These are phyloP conservation scores for Calonectria pauciramosa DNA, from an alignment of 2,329 filamentous ascomycete species.

Conservation along the genomic window DNA sequence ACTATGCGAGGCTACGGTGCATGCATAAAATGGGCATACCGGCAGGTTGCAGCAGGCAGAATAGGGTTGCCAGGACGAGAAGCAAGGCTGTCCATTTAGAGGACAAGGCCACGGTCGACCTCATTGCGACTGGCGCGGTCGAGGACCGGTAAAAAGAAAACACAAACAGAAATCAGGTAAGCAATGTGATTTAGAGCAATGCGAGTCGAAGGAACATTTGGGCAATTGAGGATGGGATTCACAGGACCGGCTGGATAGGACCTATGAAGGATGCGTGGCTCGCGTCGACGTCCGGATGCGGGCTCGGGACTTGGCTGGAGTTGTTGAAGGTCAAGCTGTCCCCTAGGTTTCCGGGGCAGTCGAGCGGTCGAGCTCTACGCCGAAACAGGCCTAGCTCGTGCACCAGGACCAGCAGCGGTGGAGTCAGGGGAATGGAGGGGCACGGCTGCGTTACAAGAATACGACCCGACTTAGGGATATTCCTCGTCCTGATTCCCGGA, in stretches of 20 bases:
- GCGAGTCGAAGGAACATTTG: slow-evolving; percentile 17
- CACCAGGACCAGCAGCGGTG: slow-evolving; percentile 37
- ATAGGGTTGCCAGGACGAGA: slow-evolving; percentile 70
- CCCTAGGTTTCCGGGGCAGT: slow-evolving; percentile 29
- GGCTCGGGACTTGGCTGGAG: slow-evolving; percentile 39
- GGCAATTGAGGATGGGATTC: slow-evolving; percentile 12
- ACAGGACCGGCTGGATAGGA: slow-evolving; percentile 20
- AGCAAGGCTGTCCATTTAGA: slow-evolving; percentile 76
- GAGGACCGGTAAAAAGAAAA: slow-evolving; percentile 30
- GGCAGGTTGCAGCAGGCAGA: slow-evolving; percentile 73
- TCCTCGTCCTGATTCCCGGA: slow-evolving; percentile 12
- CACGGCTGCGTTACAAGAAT: slow-evolving; percentile 39
- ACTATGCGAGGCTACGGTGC: not conserved
- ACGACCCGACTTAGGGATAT: slow-evolving; percentile 36
- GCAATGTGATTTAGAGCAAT: slow-evolving; percentile 1
- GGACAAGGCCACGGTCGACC: slow-evolving; percentile 64
- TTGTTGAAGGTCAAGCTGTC: slow-evolving; percentile 49
- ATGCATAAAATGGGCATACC: slow-evolving; percentile 61
- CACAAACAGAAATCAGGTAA: slow-evolving; percentile 14
- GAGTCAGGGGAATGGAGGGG: slow-evolving; percentile 39
- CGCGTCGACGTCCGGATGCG: slow-evolving; percentile 31
- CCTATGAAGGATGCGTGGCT: slow-evolving; percentile 23
- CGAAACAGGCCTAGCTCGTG: slow-evolving; percentile 40
- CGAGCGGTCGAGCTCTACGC: slow-evolving; percentile 38
- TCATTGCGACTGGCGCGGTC: slow-evolving; percentile 59